Base-by-base conservation (phyloP, 495 filamentous ascomycete genomes). In the Penicillium verhagenii region DNA sequence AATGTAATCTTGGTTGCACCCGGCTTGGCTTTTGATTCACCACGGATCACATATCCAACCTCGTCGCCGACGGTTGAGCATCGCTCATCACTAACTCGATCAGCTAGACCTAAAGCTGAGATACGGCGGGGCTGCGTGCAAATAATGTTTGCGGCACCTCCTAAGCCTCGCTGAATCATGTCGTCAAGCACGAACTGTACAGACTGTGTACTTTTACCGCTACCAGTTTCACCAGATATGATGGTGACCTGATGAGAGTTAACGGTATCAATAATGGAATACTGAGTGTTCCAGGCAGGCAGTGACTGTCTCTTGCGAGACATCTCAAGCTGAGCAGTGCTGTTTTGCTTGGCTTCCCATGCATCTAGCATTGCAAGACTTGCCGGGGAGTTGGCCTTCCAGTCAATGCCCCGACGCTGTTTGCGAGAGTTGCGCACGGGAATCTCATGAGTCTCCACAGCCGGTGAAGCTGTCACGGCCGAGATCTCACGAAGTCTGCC, bases 141-240 rank as follows among this genome's bases (percentile, higher is more conserved):
- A 53, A 98, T 84, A 42, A 98, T 96, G 57, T 92, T 96, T n/a
- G 89, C 88, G 14, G 79, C 78, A 4, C 79, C 82, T 8, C 94
- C 94, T 13, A 94, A 75, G 13, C 84, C 79, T 21, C 81, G 79
- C 58, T 83, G 72, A 61, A 97, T 96, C 64, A 98, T 77, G 61
- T 97, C 91, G 61, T 98, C 94, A 6, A 98, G 77, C 20, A 98
- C 78, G 68, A 97, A 98, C 67, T 98, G 94, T 4, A 97, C 94
- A 11, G 90, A 90, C 69, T 98, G 94, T 1, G 94, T 98, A 50
- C 91, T 96, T 69, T 98, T 98, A 62, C 94, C 94, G 39, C 90
- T 95, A 50, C 94, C 94, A 6, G 94, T 98, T 72, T 97, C 94
- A 58, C 94, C 94, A 24, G 91, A 93, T 48, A 98, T 95, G 57